Percentiles rank a stretch among this genome's conserved stretches.
phyloP scores from a whole-genome alignment of 2,329 filamentous ascomycete species.

The Stylonectria norvegica region DNA sequence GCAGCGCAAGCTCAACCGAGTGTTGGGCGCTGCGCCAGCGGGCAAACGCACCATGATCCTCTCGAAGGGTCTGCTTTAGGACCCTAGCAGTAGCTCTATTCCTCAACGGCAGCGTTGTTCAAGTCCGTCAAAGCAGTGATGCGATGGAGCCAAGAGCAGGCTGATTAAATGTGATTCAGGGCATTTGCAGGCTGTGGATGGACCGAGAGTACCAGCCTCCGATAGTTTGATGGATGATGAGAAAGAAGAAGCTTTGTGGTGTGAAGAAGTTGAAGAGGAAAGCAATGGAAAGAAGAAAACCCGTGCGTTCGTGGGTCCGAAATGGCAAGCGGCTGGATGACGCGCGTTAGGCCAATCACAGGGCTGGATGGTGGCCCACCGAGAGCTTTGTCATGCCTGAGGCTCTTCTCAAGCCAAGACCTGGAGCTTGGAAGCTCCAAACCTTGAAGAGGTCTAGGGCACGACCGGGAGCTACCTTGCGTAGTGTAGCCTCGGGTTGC shows the following conservation, averaged over 20 bases:
- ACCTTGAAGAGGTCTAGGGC: too few species aligned
- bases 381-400: slow-evolving; percentile 17
- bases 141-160: slow-evolving; percentile 18
- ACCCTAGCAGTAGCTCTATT: neutral
- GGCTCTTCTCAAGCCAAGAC: too few species aligned
- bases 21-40: slow-evolving; percentile 4
- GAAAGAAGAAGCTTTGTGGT: slow-evolving; percentile 11
- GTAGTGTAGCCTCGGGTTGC: too few species aligned
- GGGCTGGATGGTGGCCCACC: slow-evolving; percentile 5
- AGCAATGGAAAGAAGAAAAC: slow-evolving; percentile 25
- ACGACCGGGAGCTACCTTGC: too few species aligned
- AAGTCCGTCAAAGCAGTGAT: neutral
- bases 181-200: slow-evolving; percentile 15
- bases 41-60: slow-evolving; percentile 24
- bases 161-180: slow-evolving; percentile 17
- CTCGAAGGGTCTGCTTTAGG: neutral
- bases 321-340: slow-evolving; percentile 10
- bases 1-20: slow-evolving; percentile 4
- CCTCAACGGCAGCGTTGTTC: neutral
- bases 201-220: slow-evolving; percentile 22
- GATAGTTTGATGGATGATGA: slow-evolving; percentile 8
- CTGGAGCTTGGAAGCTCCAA: too few species aligned
- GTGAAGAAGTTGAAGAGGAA: slow-evolving; percentile 13
- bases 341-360: slow-evolving; percentile 20
- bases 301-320: slow-evolving; percentile 21